Evolutionary conservation across 2,329 filamentous ascomycete genomes (phyloP), one percentile per base, ranked within the genome.

Genomic region (Penicillium sclerotigenum): DNA sequence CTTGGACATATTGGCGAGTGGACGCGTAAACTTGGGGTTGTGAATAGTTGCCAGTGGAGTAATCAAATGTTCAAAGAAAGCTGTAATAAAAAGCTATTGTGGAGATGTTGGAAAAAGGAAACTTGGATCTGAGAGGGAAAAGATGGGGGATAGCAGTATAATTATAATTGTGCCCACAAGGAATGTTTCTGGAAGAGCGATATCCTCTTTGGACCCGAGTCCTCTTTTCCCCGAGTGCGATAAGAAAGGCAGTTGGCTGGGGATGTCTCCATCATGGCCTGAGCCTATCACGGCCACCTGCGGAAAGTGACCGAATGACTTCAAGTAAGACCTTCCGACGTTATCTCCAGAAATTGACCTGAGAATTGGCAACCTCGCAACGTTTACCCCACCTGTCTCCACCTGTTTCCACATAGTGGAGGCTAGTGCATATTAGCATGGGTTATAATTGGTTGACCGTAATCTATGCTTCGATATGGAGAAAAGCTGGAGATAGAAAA

Each of bases 311-410:
- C 56, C 41, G 59, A 64, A 59, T 47, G 20, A 49, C 41, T 62
- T 65, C 60, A 57, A 64, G 66, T 64, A 66, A 65, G 57, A 22
- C 20, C 34, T 61, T 58, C 57, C 26, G 45, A 46, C 52, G 63
- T 69, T 68, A 69, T 69, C 68, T 57, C 55, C 47, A 55, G 60
- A 13, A 14, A 26, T 22, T 29, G 18, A 22, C n/a, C 7, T 10
- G 11, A 14, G 26, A 45, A 20, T 11, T 14, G 2, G 5, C 22
- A 41, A 26, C n/a, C n/a, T 31, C 16, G 28, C 8, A 36, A 31
- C 14, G 8, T 13, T 20, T 7, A 29, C 11, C 28, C 47, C 47
- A 34, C 47, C 24, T 16, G 16, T 3, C 18, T 8, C 34, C 26
- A 40, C 11, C 40, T n/a, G n/a, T n/a, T n/a, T n/a, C n/a, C n/a